A percentile compares a stretch with the other conserved stretches of the same genome.
phyloP scores from a whole-genome alignment of 768 basidiomycete genomes.

The Mycena galericulata region DNA sequence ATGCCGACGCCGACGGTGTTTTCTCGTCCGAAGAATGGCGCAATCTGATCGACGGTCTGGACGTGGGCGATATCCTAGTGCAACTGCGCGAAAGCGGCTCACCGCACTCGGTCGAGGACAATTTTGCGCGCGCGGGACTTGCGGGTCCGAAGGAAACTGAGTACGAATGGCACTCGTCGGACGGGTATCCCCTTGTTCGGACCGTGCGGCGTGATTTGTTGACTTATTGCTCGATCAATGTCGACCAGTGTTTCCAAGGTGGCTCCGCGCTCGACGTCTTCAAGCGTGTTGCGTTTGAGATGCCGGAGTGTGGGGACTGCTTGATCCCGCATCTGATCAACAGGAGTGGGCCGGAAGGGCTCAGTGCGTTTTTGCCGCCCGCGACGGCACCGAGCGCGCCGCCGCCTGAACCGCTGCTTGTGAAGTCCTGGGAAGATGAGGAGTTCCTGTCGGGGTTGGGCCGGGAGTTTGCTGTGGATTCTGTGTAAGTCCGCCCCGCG shows the following conservation, averaged over 20 bases:
- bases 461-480: conserved; percentile 19
- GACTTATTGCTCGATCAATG: conserved; percentile 20
- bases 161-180: conserved; percentile 28
- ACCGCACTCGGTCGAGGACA: conserved; percentile 1
- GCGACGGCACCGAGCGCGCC: neutral
- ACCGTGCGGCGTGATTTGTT: neutral
- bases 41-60: conserved; percentile 22
- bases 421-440: conserved; percentile 27
- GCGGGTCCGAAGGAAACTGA: conserved; percentile 20
- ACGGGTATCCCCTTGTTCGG: conserved; percentile 30
- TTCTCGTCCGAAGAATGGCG: conserved; percentile 25
- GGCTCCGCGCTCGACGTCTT: conserved; percentile 18
- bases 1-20: conserved; percentile 28
- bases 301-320: conserved; percentile 33
- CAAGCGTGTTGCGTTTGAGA: conserved; percentile 31
- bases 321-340: conserved; percentile 31
- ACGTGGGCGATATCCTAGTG: conserved; percentile 11
- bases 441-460: conserved; percentile 14
- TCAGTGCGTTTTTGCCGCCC: conserved; percentile 29
- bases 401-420: neutral
- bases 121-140: conserved; percentile 17
- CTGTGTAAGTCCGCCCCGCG: conserved; percentile 14
- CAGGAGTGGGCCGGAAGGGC: conserved; percentile 22
- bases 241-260: conserved; percentile 8
- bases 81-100: conserved; percentile 24